These are phyloP conservation scores for Solanum tarijense DNA, from an alignment of 257 asterid species.

Conservation along the genomic window DNA sequence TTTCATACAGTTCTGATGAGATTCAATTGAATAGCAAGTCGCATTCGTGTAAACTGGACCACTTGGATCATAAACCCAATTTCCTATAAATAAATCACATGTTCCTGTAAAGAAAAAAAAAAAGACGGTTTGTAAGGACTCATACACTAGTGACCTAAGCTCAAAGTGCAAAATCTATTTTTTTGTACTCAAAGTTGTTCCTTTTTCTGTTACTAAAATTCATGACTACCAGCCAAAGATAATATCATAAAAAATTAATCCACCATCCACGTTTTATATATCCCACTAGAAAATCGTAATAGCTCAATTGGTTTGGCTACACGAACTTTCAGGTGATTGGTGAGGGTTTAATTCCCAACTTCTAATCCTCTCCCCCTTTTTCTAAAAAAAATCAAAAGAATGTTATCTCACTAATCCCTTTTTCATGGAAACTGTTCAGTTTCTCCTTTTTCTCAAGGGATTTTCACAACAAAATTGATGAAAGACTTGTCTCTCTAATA, in stretches of 20 bases:
- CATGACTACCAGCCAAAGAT: not conserved
- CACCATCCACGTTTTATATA: not conserved
- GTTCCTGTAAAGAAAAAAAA: slow-evolving; percentile 18
- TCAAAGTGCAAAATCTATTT: not conserved
- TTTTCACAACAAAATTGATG: not conserved
- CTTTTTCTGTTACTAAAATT: not conserved
- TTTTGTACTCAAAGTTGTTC: not conserved
- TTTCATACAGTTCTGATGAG: slow-evolving; percentile 63
- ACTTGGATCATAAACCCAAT: slow-evolving; percentile 49
- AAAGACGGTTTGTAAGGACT: not conserved
- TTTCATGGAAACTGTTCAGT: not conserved
- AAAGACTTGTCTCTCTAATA: not conserved
- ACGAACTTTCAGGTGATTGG: not conserved
- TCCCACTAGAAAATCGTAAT: not conserved
- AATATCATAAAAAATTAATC: not conserved
- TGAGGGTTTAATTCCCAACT: not conserved
- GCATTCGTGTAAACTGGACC: slow-evolving; percentile 56
- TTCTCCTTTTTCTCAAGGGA: not conserved
- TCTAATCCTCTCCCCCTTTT: not conserved
- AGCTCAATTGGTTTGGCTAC: not conserved
- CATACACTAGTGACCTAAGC: not conserved
- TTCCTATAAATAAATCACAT: slow-evolving; percentile 60
- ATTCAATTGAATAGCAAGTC: slow-evolving; percentile 48
- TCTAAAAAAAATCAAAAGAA: no score
- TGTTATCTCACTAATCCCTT: not conserved